Conservation (phyloP, 305 asterid species). For the Rubia tinctorum region DNA sequence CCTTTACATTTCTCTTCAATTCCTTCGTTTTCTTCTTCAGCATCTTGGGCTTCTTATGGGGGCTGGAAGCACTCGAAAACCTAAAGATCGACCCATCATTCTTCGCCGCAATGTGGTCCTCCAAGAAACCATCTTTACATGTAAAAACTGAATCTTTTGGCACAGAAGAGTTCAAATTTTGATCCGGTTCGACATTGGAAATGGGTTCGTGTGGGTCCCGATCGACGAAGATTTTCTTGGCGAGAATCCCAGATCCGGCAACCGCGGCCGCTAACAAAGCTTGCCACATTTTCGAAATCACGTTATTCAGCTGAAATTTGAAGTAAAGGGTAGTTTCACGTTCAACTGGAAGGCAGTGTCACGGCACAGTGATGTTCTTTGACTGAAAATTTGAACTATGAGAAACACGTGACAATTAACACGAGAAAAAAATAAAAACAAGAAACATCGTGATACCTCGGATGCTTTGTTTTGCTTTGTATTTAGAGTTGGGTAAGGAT, state of each 20-base stretch:
- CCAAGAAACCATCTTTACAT: conserved; percentile 18
- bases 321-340: not conserved
- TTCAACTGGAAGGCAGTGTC: not conserved
- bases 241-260: conserved; percentile 72
- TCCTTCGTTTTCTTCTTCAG: conserved; percentile 32
- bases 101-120: conserved; percentile 16
- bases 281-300: conserved; percentile 62
- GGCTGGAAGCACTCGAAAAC: conserved; percentile 43
- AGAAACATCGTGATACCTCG: no score
- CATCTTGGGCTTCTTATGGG: conserved; percentile 28
- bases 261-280: conserved; percentile 46
- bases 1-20: conserved; percentile 33
- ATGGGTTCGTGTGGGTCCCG: conserved; percentile 32
- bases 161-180: conserved; percentile 15
- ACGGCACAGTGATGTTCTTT: conserved; percentile 6
- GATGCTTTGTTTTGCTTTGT: no score
- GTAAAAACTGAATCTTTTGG: conserved; percentile 28
- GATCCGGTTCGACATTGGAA: conserved; percentile 23
- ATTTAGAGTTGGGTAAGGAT: no score
- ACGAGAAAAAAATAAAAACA: not conserved
- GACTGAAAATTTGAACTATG: conserved; percentile 14
- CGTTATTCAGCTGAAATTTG: not conserved
- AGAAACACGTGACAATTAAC: conserved; percentile 10
- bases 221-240: conserved; percentile 49
- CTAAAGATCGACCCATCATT: conserved; percentile 45